Percentiles rank a stretch among this genome's conserved stretches.
Conservation (phyloP, 192 early-diverging fungal species). For the Borealophlyctis nickersoniae region DNA sequence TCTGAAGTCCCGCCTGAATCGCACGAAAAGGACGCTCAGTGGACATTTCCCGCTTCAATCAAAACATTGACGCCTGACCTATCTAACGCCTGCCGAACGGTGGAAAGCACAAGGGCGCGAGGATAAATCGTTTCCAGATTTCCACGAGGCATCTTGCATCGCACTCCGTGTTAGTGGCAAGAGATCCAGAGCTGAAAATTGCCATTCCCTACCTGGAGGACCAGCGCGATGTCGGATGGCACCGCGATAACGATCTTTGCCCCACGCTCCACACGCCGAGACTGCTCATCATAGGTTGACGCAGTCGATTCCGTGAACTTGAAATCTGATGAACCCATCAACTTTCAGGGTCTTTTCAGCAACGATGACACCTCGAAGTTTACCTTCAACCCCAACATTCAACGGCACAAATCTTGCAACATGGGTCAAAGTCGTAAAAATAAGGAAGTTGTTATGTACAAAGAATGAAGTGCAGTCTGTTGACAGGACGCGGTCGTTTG, state of each 20-base stretch:
- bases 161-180: background rate
- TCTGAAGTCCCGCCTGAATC: conserved; percentile 63
- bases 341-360: too few relatives aligned
- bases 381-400: conserved; percentile 8
- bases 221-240: conserved; percentile 62
- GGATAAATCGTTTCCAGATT: conserved; percentile 93
- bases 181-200: too few relatives aligned
- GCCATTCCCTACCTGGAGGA: conserved; percentile 62
- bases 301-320: conserved; percentile 29
- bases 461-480: conserved; percentile 83
- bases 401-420: conserved; percentile 69
- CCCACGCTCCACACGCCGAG: conserved; percentile 87
- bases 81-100: conserved; percentile 64
- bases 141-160: conserved; percentile 89
- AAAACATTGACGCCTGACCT: too few relatives aligned
- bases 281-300: conserved; percentile 58
- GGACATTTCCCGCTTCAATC: too few relatives aligned
- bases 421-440: conserved; percentile 84
- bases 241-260: conserved; percentile 78
- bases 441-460: conserved; percentile 74
- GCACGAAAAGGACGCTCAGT: background rate
- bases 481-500: conserved; percentile 65
- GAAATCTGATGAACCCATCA: conserved; percentile 13
- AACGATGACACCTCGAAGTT: too few relatives aligned
- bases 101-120: conserved; percentile 79